Base-by-base conservation (phyloP, 1,284 basidiomycete genomes). In the Fomitopsis schrenkii region DNA sequence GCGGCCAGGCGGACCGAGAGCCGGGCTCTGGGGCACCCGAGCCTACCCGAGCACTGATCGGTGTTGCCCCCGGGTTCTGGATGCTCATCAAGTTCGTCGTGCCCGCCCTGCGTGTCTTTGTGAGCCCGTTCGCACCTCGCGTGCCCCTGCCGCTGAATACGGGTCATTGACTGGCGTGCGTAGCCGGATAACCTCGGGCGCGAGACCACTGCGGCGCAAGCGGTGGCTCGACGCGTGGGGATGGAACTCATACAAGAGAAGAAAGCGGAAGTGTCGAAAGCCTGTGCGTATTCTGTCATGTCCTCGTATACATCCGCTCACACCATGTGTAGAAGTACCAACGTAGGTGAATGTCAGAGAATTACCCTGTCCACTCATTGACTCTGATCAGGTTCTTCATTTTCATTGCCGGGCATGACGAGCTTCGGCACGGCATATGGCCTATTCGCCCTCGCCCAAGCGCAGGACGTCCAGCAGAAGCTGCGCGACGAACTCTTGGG, bases 391-490 rank as follows among this genome's bases (percentile, higher is more conserved):
- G 58, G 2, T 59, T 87, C 73, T n/a, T n/a, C n/a, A n/a, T n/a
- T n/a, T 68, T 90, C 1, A 76, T 84, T 5, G 86, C 87, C 4
- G 93, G 93, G 1, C 90, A 94, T 72, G 93, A 79, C 79, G 26
- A 67, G 65, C 48, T 65, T 72, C 6, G 70, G 69, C 1, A 79
- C 80, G 0, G 79, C 80, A 0, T 88, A 86, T 86, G 84, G 85
- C 0, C 75, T 95, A 0, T 90, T 80, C 71, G 80, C 84, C 1
- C 82, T 96, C 2, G 74, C 85, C 0, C 77, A 79, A 44, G 65
- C 84, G 58, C 82, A 79, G 0, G 76, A 80, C 0, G 75, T 85
- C 0, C 93, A 95, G 70, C 72, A 68, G 10, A 86, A 84, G 64
- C 82, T 97, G 0, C 84, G 93, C 1, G 78, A 83, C 1, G 94